These are phyloP conservation scores for Yarrowia phangngaensis DNA, from an alignment of 805 yeast genomes.

Conservation along the genomic window DNA sequence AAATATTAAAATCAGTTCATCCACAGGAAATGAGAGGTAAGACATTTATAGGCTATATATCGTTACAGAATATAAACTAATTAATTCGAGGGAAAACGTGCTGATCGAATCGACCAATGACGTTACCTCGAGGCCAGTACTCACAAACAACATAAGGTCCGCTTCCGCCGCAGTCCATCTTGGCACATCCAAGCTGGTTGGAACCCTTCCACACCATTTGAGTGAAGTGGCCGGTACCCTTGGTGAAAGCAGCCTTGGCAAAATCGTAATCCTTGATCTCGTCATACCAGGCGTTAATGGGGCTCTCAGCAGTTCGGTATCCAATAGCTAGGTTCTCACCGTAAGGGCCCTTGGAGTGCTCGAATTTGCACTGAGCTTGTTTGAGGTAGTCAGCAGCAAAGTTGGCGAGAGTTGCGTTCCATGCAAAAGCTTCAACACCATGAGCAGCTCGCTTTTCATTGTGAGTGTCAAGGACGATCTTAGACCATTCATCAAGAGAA, in stretches of 20 bases:
- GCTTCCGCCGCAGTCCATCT: constrained; percentile 53
- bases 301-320: constrained; percentile 45
- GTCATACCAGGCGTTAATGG: constrained; percentile 69
- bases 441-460: constrained; percentile 35
- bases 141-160: constrained; percentile 69
- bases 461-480: constrained; percentile 31
- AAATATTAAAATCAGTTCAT: no score
- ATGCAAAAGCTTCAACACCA: constrained; percentile 43
- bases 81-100: constrained; percentile 29
- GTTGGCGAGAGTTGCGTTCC: constrained; percentile 52
- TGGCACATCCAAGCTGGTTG: constrained; percentile 66
- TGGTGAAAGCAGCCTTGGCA: constrained; percentile 43
- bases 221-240: constrained; percentile 71
- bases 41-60: no score
- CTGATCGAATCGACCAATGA: constrained; percentile 33
- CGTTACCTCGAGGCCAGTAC: constrained; percentile 72
- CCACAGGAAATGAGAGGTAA: no score
- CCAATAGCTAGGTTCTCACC: constrained; percentile 87
- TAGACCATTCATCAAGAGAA: constrained; percentile 28
- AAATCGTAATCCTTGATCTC: constrained; percentile 56
- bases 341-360: constrained; percentile 62
- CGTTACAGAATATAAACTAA: no score
- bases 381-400: constrained; percentile 55
- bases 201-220: constrained; percentile 71
- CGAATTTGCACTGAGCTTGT: constrained; percentile 49